Evolutionary conservation across 2,329 filamentous ascomycete genomes (phyloP).

Genomic region (Hymenoscyphus linearis): DNA sequence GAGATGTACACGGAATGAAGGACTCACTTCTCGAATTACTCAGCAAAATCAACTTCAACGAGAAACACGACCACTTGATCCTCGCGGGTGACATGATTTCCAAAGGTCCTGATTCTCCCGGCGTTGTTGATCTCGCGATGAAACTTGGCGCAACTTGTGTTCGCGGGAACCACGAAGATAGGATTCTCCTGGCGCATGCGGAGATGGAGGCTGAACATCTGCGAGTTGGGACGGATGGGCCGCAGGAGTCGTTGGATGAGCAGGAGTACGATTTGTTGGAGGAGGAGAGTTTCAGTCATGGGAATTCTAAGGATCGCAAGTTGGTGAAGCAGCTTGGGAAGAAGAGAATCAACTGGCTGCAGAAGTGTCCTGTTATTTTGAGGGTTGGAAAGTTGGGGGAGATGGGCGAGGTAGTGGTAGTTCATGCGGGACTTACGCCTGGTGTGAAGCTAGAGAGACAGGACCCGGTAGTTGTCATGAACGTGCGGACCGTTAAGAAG

Average conservation of each 20-base stretch:
- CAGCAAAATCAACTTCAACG: slow-evolving; percentile 57
- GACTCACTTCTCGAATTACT: slow-evolving; percentile 62
- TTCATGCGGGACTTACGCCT: slow-evolving; percentile 82
- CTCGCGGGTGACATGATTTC: slow-evolving; percentile 74
- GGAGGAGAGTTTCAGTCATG: slow-evolving; percentile 24
- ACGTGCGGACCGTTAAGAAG: slow-evolving; percentile 63
- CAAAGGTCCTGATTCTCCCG: slow-evolving; percentile 79
- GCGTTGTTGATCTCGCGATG: slow-evolving; percentile 67
- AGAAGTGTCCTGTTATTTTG: slow-evolving; percentile 71
- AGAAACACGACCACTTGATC: slow-evolving; percentile 65
- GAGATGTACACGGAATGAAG: slow-evolving; percentile 89
- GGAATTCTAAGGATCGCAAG: slow-evolving; percentile 28
- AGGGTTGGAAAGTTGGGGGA: slow-evolving; percentile 57
- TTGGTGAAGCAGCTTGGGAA: slow-evolving; percentile 26
- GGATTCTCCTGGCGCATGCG: slow-evolving; percentile 63
- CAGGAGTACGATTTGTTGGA: slow-evolving; percentile 22
- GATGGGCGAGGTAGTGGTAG: slow-evolving; percentile 64
- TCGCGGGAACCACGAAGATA: slow-evolving; percentile 89
- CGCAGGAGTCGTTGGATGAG: slow-evolving; percentile 28
- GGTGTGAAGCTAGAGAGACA: slow-evolving; percentile 64
- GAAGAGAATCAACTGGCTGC: slow-evolving; percentile 64
- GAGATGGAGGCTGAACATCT: slow-evolving; percentile 32
- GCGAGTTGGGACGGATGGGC: slow-evolving; percentile 19
- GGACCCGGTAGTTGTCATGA: slow-evolving; percentile 80
- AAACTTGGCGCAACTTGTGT: slow-evolving; percentile 71